Conservation (phyloP, 129 eudicot species). For the Flaveria robusta region DNA sequence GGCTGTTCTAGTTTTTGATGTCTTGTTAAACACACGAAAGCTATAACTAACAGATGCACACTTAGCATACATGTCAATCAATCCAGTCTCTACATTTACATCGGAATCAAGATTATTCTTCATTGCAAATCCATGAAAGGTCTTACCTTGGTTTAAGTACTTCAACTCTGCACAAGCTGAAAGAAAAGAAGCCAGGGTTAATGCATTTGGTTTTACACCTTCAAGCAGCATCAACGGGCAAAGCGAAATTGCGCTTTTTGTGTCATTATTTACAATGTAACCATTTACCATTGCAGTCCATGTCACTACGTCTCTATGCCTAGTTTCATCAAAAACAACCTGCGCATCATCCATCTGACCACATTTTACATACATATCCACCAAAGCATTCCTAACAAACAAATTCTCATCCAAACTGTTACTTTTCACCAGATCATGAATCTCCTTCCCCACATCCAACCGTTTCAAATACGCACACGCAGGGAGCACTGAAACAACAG, state of each 20-base stretch:
- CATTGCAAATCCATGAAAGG: constrained; percentile 77
- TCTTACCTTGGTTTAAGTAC: constrained; percentile 59
- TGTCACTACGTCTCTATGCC: constrained; percentile 69
- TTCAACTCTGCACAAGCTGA: constrained; percentile 60
- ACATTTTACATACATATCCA: constrained; percentile 86
- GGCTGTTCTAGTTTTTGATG: constrained; percentile 55
- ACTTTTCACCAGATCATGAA: constrained; percentile 51
- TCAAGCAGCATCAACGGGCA: constrained; percentile 57
- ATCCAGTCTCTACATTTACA: constrained; percentile 69
- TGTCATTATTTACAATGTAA: constrained; percentile 48
- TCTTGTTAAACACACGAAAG: constrained; percentile 54
- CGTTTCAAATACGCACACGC: constrained; percentile 67
- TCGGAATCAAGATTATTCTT: constrained; percentile 57
- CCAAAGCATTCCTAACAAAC: constrained; percentile 64
- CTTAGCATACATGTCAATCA: constrained; percentile 83
- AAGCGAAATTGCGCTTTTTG: constrained; percentile 46
- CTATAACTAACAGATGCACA: constrained; percentile 48
- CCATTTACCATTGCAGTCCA: constrained; percentile 89
- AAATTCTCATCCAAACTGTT: constrained; percentile 49
- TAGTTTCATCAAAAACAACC: constrained; percentile 50
- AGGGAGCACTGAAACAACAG: constrained; percentile 72
- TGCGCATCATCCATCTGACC: constrained; percentile 65
- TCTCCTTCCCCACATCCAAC: constrained; percentile 51
- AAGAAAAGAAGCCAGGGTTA: constrained; percentile 71
- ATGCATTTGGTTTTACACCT: constrained; percentile 69